Base-by-base conservation (phyloP, 495 filamentous ascomycete genomes). In the Lentithecium fluviatile region DNA sequence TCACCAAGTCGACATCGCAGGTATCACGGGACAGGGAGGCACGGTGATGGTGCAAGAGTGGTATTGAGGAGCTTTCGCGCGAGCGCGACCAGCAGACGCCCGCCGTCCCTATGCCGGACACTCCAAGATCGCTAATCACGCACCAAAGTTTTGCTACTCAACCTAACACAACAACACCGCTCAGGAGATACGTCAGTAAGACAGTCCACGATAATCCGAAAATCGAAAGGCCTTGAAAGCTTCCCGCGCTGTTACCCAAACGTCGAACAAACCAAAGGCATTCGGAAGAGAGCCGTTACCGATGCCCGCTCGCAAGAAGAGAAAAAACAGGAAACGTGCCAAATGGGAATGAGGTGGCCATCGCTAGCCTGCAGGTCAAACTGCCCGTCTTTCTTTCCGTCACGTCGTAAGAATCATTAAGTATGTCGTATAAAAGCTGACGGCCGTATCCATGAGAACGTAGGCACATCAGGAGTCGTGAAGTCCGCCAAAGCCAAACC, bases 311-410 rank as follows among this genome's bases (percentile, higher is more conserved):
- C n/a, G 23, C 7, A 48, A 57, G 50, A 62, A 61, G 32, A 57
- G 46, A 52, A 53, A 58, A 59, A 48, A 48, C 36, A 65, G 56
- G 48, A 60, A 62, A 64, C 55, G 51, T 66, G 65, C 62, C 58
- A 58, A 51, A 56, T 56, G 56, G 65, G 61, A 66, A 61, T 64
- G 62, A 68, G 52, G 36, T 64, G 68, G 68, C 64, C 68, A 70
- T 70, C 60, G 68, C 68, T 70, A 66, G 64, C 68, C 65, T 65
- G 65, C 68, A 70, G 62, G 59, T 47, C 46, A 58, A 65, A 53
- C 62, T 65, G 62, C 62, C 62, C 56, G 62, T 65, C 65, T 67
- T 63, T 70, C 64, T 70, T 70, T 67, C 64, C 68, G 60, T 70
- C 68, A 65, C 68, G 50, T 62, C 65, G 60, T 68, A 36, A 68